Conservation (phyloP, 495 filamentous ascomycete genomes). For the Melanomma pulvis-pyrius region DNA sequence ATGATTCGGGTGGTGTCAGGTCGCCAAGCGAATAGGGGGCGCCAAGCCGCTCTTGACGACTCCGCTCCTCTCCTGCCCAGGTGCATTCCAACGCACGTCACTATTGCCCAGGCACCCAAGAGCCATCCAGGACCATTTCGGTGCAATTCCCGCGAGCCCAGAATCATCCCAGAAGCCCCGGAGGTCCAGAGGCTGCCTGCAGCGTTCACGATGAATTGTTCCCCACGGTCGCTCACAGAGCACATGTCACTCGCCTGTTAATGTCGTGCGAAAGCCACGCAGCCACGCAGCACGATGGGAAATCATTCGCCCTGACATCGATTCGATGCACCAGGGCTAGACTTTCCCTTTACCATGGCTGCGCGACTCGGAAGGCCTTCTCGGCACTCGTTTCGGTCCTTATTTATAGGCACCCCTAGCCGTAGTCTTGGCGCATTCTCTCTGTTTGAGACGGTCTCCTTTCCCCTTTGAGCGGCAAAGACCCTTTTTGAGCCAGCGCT, state of each 20-base stretch:
- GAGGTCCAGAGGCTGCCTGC: too few relatives aligned
- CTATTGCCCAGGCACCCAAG: neutral
- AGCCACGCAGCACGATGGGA: neutral
- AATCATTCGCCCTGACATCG: neutral
- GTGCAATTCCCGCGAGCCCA: too few relatives aligned
- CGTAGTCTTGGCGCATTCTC: neutral
- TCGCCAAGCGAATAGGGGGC: neutral
- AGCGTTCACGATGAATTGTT: too few relatives aligned
- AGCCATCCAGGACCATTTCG: neutral
- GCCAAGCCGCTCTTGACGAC: neutral
- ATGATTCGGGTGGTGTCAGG: neutral
- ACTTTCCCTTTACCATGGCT: neutral
- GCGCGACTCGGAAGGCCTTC: neutral
- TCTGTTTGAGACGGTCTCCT: neutral
- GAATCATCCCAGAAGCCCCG: too few relatives aligned
- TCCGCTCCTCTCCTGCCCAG: neutral
- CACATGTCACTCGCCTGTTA: too few relatives aligned
- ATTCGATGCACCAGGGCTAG: neutral
- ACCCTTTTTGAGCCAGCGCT: neutral
- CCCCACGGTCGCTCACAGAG: too few relatives aligned
- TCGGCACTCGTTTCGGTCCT: slow-evolving; percentile 1
- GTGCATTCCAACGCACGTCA: neutral
- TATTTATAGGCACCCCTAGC: neutral
- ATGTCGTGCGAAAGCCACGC: too few relatives aligned
- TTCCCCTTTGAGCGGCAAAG: neutral